Evolutionary conservation across 208 protist genomes (phyloP).

Genomic region (Jaenimonas drosophilae): DNA sequence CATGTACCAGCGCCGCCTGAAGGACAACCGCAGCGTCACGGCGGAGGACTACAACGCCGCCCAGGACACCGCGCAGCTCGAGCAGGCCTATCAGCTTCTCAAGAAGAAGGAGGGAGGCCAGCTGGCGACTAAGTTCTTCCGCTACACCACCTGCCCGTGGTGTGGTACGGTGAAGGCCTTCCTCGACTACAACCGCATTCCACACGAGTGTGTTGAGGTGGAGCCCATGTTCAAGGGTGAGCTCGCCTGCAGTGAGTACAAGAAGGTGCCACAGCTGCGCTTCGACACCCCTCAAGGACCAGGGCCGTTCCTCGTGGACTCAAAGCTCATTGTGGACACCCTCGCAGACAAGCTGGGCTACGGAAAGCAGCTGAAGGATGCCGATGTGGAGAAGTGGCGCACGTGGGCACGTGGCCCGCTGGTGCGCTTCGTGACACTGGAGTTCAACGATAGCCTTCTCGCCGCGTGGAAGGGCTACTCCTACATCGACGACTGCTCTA

Average conservation of each 20-base stretch:
- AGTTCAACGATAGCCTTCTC: conserved; percentile 70
- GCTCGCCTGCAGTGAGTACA: conserved; percentile 61
- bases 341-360: conserved; percentile 49
- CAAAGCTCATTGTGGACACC: conserved; percentile 67
- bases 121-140: conserved; percentile 43
- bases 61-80: conserved; percentile 45
- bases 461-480: conserved; percentile 75
- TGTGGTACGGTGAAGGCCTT: conserved; percentile 84
- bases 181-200: conserved; percentile 70
- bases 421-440: conserved; percentile 73
- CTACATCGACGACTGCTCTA: conserved; percentile 84
- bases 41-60: conserved; percentile 68
- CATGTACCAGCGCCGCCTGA: conserved; percentile 64
- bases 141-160: conserved; percentile 89
- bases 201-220: conserved; percentile 76
- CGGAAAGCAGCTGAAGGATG: conserved; percentile 48
- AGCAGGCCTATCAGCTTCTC: conserved; percentile 36
- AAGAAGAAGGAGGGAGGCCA: conserved; percentile 23
- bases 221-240: conserved; percentile 88
- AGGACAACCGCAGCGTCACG: conserved; percentile 64
- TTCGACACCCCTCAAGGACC: conserved; percentile 33
- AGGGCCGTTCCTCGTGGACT: conserved; percentile 72
- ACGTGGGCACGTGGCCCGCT: conserved; percentile 71
- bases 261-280: conserved; percentile 86
- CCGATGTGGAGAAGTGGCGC: conserved; percentile 65